Evolutionary conservation across 257 asterid species (phyloP), one percentile per base, ranked within the genome.

Genomic region (Paraleonurus japonicus): DNA sequence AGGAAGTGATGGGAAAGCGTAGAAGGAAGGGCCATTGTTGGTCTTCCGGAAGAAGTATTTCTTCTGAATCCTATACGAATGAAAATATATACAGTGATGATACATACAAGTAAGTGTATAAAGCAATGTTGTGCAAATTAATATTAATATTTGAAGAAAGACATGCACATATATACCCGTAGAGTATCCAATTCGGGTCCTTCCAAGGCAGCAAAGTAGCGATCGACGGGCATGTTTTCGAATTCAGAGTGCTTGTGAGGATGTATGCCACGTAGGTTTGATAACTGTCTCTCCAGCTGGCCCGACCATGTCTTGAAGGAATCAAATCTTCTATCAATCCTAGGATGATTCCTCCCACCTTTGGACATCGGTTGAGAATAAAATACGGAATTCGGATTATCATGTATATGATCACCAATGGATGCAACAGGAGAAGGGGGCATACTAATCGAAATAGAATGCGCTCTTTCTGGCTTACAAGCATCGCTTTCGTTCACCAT

Each of bases 221-320:
- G 81, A 16, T 84, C 84, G 0, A 76, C 94, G 0, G 87, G 84
- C 16, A 90, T 28, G 70, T 13, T 45, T 5, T 83, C 85, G 17
- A 70, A 43, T 26, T 90, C 90, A 5, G 7, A 69, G 27, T 74
- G 83, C 68, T 58, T 4, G 48, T 64, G 61, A n/a, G 69, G 71
- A 19, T 20, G 70, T 75, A 59, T 81, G 26, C 95, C 85, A 0
- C 87, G 82, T 32, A 90, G 54, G 35, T 79, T 80, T 5, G 96
- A 82, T 15, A 88, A 4, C 16, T 92, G 92, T 16, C 95, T 81
- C 84, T 92, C 98, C 12, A 88, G 85, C 37, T 74, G 81, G 3
- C 95, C 96, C 0, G 96, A 90, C 91, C 95, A 88, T 51, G 96
- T 90, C 78, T 87, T 92, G 90, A 90, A 88, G 27, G 93, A 81